Conservation (phyloP, 345 rosid genomes). For the Lenwebbia sp. region DNA sequence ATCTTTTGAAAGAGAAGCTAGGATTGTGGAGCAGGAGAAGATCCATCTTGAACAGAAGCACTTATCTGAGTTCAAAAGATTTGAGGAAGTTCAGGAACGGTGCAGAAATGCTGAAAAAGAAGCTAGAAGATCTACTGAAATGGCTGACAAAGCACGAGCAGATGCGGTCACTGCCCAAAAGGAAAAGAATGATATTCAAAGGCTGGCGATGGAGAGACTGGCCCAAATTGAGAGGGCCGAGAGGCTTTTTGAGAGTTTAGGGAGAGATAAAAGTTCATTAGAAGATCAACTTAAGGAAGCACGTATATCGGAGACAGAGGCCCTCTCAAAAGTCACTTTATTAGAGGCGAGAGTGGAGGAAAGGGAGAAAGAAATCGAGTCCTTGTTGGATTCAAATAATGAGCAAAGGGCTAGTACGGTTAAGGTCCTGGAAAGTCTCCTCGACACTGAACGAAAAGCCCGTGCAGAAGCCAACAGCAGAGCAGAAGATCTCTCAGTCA, state of each 20-base stretch:
- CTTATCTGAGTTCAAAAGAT: constrained; percentile 64
- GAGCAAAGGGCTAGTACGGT: constrained; percentile 76
- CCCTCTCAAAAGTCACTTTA: constrained; percentile 49
- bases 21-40: constrained; percentile 80
- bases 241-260: constrained; percentile 70
- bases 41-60: constrained; percentile 72
- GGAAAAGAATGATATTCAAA: constrained; percentile 75
- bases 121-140: constrained; percentile 77
- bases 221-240: constrained; percentile 75
- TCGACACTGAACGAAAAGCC: constrained; percentile 80
- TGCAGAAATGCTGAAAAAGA: constrained; percentile 77
- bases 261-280: constrained; percentile 60
- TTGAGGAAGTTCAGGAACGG: constrained; percentile 78
- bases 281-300: constrained; percentile 48
- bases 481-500: constrained; percentile 76
- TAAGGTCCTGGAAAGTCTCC: constrained; percentile 63
- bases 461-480: constrained; percentile 59
- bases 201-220: constrained; percentile 79
- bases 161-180: constrained; percentile 77
- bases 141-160: constrained; percentile 78
- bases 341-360: constrained; percentile 88
- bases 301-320: constrained; percentile 59
- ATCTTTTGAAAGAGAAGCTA: constrained; percentile 72
- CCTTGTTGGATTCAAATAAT: constrained; percentile 56
- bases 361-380: constrained; percentile 92